Evolutionary conservation across 768 basidiomycete genomes (phyloP).

Genomic region (Phaffia australis): DNA sequence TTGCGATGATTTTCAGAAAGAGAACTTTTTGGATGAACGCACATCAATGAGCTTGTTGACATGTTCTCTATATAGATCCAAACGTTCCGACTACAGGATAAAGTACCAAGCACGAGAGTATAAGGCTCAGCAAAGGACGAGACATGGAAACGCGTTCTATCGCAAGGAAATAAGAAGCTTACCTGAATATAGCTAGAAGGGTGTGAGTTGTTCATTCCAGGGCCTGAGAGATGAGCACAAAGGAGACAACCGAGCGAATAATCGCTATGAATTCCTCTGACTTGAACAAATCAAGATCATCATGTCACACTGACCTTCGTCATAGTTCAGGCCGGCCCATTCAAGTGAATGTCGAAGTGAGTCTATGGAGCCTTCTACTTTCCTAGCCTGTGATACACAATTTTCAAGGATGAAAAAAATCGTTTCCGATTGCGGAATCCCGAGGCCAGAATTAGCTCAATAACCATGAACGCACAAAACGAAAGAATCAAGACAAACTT

Average conservation of each 20-base stretch:
- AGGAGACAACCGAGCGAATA: background rate
- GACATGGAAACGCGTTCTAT: background rate
- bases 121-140: background rate
- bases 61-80: slow-evolving; percentile 70
- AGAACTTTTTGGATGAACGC: slow-evolving; percentile 26
- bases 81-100: slow-evolving; percentile 61
- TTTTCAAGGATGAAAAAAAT: background rate
- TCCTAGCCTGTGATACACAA: background rate
- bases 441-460: background rate
- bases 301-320: slow-evolving; percentile 55
- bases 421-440: background rate
- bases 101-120: background rate
- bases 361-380: slow-evolving; percentile 10
- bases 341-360: slow-evolving; percentile 49
- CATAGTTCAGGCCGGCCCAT: slow-evolving; percentile 87
- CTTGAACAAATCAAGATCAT: background rate
- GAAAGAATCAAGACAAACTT: slow-evolving; percentile 46
- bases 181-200: slow-evolving; percentile 84
- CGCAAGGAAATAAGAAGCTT: slow-evolving; percentile 13
- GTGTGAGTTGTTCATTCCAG: slow-evolving; percentile 45
- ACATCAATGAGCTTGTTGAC: slow-evolving; percentile 67
- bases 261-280: background rate
- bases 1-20: background rate
- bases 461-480: background rate
- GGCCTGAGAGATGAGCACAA: slow-evolving; percentile 55